A percentile compares a stretch with the other conserved stretches of the same genome.
Conservation (phyloP, 1,139 yeast species). For the Suhomyces atakaporum region DNA sequence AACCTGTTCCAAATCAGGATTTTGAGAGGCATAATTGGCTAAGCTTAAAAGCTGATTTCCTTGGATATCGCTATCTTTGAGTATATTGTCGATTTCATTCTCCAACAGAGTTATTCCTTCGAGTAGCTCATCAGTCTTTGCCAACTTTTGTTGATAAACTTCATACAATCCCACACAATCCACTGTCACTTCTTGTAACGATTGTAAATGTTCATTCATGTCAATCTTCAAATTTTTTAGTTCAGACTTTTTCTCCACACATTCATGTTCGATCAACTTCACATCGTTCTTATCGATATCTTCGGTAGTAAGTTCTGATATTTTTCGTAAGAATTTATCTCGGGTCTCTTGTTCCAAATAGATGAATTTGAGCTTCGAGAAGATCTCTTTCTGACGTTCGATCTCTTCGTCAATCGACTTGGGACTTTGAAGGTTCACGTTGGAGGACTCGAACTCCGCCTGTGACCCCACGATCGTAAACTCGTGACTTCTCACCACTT, state of each 20-base stretch:
- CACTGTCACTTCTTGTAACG: constrained; percentile 22
- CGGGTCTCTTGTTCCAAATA: constrained; percentile 70
- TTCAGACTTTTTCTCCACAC: constrained; percentile 20
- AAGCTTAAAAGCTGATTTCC: constrained; percentile 5
- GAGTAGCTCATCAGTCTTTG: constrained; percentile 17
- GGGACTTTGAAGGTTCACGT: constrained; percentile 24
- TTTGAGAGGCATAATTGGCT: constrained; percentile 10
- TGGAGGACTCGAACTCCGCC: constrained; percentile 18
- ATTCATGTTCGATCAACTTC: constrained; percentile 20
- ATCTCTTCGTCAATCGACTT: constrained; percentile 32
- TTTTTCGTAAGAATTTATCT: constrained; percentile 51
- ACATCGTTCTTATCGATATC: constrained; percentile 24
- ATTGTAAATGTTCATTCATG: constrained; percentile 21
- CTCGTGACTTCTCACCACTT: constrained; percentile 1
- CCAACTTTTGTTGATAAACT: constrained; percentile 16
- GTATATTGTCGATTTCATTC: constrained; percentile 20
- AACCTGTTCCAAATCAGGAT: constrained; percentile 8
- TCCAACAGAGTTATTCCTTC: constrained; percentile 22
- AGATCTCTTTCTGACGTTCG: constrained; percentile 38
- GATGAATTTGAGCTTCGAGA: constrained; percentile 56
- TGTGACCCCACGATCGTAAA: constrained; percentile 15
- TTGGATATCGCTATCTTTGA: constrained; percentile 5
- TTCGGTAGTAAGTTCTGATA: constrained; percentile 18
- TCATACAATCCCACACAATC: constrained; percentile 22
- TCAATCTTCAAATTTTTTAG: constrained; percentile 22